These are phyloP conservation scores for Jasminum sambac DNA, from an alignment of 257 asterid species.

Conservation along the genomic window DNA sequence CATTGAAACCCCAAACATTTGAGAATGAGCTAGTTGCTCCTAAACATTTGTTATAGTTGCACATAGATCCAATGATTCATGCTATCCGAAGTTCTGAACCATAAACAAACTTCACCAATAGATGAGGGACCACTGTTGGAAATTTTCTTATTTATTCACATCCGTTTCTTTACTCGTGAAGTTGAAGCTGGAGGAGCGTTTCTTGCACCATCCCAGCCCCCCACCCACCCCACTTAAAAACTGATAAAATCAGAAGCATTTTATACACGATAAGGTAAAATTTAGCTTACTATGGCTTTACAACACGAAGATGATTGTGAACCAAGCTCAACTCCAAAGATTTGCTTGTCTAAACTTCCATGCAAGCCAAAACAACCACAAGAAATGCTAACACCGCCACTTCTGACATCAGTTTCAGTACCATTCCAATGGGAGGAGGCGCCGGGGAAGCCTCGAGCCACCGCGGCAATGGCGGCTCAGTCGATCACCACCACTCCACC, in stretches of 20 bases:
- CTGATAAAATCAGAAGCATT: not conserved
- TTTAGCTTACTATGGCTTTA: not conserved
- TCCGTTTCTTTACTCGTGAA: not conserved
- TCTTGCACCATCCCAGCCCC: not conserved
- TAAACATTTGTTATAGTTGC: not conserved
- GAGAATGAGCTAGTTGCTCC: not conserved
- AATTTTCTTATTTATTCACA: not conserved
- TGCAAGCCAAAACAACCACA: slow-evolving; percentile 1
- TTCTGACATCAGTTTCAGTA: slow-evolving; percentile 8
- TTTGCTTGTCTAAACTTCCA: slow-evolving; percentile 15
- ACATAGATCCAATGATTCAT: not conserved
- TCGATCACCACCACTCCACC: slow-evolving; percentile 7
- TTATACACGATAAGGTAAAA: not conserved
- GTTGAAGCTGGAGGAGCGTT: not conserved
- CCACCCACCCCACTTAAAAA: not conserved
- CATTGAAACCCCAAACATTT: not conserved
- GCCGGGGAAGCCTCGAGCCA: slow-evolving; percentile 39
- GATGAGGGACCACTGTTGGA: not conserved
- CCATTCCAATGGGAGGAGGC: slow-evolving; percentile 26
- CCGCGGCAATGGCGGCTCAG: not conserved
- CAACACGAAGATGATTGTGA: slow-evolving; percentile 1
- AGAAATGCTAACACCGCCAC: slow-evolving; percentile 16
- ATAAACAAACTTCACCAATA: not conserved
- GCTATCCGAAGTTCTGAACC: not conserved
- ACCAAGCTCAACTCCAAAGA: slow-evolving; percentile 7